phyloP scores from a whole-genome alignment of 2,329 filamentous ascomycete genomes.

The Fusarium haematococcum region DNA sequence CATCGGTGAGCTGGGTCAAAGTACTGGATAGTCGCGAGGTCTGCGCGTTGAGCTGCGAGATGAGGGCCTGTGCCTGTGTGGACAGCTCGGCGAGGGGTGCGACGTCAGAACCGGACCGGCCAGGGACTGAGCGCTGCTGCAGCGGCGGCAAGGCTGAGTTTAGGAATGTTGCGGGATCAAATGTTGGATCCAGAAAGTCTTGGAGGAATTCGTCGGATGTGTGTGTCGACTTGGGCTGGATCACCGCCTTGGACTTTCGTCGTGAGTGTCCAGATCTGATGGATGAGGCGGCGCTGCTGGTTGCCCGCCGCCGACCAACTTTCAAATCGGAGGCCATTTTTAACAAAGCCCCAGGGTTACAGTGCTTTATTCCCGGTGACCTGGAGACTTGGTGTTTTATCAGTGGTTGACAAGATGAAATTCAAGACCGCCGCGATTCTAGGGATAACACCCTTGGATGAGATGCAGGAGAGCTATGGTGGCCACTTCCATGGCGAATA shows the following conservation, averaged over 20 bases:
- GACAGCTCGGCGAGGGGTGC: constrained; percentile 82
- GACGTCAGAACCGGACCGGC: constrained; percentile 45
- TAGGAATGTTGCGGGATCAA: constrained; percentile 87
- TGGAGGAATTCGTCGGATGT: constrained; percentile 78
- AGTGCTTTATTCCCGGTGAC: background rate
- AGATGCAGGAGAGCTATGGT: constrained; percentile 11
- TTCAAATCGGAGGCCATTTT: constrained; percentile 49
- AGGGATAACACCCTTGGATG: constrained; percentile 11
- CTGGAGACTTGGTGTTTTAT: background rate
- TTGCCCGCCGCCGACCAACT: constrained; percentile 58
- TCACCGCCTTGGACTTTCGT: constrained; percentile 51
- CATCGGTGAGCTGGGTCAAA: constrained; percentile 91
- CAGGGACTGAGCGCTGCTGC: constrained; percentile 54
- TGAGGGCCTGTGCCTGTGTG: constrained; percentile 82
- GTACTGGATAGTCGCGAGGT: constrained; percentile 84
- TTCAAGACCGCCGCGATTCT: constrained; percentile 11
- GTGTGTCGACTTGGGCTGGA: constrained; percentile 68
- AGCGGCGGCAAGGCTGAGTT: constrained; percentile 82
- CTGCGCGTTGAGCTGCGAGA: constrained; percentile 89
- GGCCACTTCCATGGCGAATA: constrained; percentile 20
- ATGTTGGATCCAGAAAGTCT: constrained; percentile 80
- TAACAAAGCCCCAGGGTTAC: background rate
- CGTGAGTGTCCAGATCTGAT: constrained; percentile 57
- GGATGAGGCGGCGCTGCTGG: constrained; percentile 56
- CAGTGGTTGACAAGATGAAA: background rate